Evolutionary conservation across 2,329 filamentous ascomycete genomes (phyloP), one percentile per base, ranked within the genome.

Genomic region (Xylaria sp.): DNA sequence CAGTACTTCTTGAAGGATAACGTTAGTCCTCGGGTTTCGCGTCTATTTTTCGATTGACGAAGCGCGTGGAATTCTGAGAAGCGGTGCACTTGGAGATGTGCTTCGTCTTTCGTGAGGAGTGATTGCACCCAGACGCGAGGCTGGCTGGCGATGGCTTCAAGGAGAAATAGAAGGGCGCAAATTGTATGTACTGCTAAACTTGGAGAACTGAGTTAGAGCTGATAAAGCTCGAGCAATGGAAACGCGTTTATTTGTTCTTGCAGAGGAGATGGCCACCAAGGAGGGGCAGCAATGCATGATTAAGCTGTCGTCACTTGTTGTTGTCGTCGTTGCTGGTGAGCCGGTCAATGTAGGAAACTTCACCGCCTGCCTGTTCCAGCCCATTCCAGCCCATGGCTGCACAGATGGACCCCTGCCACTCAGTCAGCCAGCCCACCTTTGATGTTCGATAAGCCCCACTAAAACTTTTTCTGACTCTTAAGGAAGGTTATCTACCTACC

Each of bases 341-440:
- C 60, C 23, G 69, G 57, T 55, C 28, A 15, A 9, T 5, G 61
- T 60, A 48, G 48, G 69, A 66, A 72, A 50, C 13, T 65, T 68
- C 55, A 74, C 73, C 73, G 73, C 73, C 71, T 74, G 15, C 73
- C 68, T 28, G 12, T 54, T 63, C 34, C 5, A 62, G 62, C 13
- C 23, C 28, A 28, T 28, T 28, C 28, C 28, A 28, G 28, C 28
- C 18, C 48, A 8, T 18, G 39, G 44, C 37, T 37, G 37, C 18
- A 46, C 39, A 37, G 25, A 8, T 8, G 18, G 1, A 46, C 41
- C 41, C 41, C 41, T 23, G n/a, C 1, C n/a, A 8, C 46, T 48
- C 46, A 8, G 9, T 55, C 34, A 28, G 18, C n/a, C 46, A 13
- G 13, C 59, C 57, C 54, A 55, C 67, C 54, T 55, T 60, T 54